These are phyloP conservation scores for Hypoxylon rubiginosum DNA, from an alignment of 2,329 filamentous ascomycete species.

Conservation along the genomic window DNA sequence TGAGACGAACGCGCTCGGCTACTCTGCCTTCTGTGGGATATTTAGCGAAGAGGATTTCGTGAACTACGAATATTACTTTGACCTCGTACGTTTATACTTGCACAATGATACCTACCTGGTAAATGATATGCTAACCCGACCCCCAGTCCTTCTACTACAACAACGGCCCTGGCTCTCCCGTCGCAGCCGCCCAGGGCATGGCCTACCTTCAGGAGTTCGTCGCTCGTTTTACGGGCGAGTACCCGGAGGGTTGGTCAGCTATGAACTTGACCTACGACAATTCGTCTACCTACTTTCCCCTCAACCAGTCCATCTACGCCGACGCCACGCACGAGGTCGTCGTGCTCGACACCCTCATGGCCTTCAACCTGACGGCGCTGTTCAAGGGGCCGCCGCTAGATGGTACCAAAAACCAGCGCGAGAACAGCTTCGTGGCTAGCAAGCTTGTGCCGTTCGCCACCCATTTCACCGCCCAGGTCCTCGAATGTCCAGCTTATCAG, in stretches of 20 bases:
- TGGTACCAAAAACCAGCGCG: conserved; percentile 33
- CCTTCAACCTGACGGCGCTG: conserved; percentile 52
- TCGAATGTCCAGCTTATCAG: conserved; percentile 51
- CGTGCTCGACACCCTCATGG: conserved; percentile 50
- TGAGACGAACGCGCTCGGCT: conserved; percentile 56
- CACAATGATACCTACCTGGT: neutral
- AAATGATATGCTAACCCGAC: neutral
- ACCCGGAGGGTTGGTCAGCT: conserved; percentile 48
- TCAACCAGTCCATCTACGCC: conserved; percentile 59
- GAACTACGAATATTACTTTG: conserved; percentile 60
- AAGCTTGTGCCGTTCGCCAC: conserved; percentile 52
- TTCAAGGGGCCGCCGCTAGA: conserved; percentile 50
- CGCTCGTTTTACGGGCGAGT: conserved; percentile 50
- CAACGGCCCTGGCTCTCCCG: conserved; percentile 52
- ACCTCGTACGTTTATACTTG: conserved; percentile 51
- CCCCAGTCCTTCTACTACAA: conserved; percentile 50
- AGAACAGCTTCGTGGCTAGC: conserved; percentile 50
- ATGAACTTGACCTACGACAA: conserved; percentile 56
- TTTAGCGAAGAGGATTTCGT: conserved; percentile 59
- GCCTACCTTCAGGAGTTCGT: conserved; percentile 53
- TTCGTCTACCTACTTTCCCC: conserved; percentile 57
- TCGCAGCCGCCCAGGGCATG: conserved; percentile 52
- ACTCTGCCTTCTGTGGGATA: conserved; percentile 58
- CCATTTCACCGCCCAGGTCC: conserved; percentile 52
- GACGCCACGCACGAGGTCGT: conserved; percentile 60